A percentile compares a stretch with the other conserved stretches of the same genome.
Evolutionary conservation across 2,329 filamentous ascomycete species (phyloP).

Genomic region (Fusarium staphyleae): DNA sequence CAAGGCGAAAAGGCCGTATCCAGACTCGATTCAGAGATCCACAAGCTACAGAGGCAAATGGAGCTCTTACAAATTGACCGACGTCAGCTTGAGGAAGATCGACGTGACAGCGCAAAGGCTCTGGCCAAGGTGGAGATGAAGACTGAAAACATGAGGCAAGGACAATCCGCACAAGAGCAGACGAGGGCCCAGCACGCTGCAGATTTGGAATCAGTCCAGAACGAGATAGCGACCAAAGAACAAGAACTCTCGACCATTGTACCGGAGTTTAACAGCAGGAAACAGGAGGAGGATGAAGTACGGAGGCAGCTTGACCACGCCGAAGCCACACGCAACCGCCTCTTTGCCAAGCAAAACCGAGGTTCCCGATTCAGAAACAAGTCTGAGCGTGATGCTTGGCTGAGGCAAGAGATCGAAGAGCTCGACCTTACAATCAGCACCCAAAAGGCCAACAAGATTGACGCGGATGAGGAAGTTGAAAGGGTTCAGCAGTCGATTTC

Average conservation of each 20-base stretch:
- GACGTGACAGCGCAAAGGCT: conserved; percentile 78
- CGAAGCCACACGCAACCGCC: conserved; percentile 75
- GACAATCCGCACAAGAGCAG: conserved; percentile 78
- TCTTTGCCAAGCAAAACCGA: conserved; percentile 92
- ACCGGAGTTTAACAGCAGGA: conserved; percentile 78
- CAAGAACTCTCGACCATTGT: conserved; percentile 75
- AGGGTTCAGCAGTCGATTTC: conserved; percentile 75
- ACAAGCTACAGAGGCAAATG: conserved; percentile 79
- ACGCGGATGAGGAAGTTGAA: conserved; percentile 82
- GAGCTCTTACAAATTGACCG: conserved; percentile 87
- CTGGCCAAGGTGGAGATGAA: conserved; percentile 88
- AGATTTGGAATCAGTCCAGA: conserved; percentile 75
- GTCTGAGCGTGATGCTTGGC: conserved; percentile 82
- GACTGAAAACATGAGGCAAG: conserved; percentile 82
- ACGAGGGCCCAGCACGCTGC: conserved; percentile 73
- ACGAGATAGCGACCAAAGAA: conserved; percentile 79
- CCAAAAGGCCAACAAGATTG: conserved; percentile 83
- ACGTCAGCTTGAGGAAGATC: conserved; percentile 86
- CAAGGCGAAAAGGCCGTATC: conserved; percentile 81
- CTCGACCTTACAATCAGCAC: conserved; percentile 77
- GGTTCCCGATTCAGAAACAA: conserved; percentile 89
- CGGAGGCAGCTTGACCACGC: conserved; percentile 77
- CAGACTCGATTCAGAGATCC: conserved; percentile 79
- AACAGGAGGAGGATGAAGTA: conserved; percentile 73
- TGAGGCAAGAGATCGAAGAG: conserved; percentile 81